A percentile compares a stretch with the other conserved stretches of the same genome.
Evolutionary conservation across 2,329 filamentous ascomycete genomes (phyloP).

Genomic region (Calonectria leucothoes): DNA sequence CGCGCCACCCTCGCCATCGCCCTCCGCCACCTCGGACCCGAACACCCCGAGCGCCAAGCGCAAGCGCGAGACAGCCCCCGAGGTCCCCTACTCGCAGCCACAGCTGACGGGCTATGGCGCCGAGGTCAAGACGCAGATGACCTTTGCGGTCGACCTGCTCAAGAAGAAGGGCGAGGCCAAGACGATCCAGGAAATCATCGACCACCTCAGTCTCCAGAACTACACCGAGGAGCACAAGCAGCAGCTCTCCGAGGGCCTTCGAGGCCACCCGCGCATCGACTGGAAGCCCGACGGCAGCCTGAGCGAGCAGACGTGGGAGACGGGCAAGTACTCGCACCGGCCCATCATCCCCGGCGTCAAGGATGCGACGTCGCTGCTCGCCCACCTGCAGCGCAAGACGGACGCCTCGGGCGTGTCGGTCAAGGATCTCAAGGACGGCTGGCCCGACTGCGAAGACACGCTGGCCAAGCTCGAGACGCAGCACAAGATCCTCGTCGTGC

Average conservation of each 20-base stretch:
- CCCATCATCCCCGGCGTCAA: slow-evolving; percentile 85
- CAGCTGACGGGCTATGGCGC: slow-evolving; percentile 79
- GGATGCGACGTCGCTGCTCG: slow-evolving; percentile 80
- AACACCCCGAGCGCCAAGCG: slow-evolving; percentile 74
- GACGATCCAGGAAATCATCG: slow-evolving; percentile 80
- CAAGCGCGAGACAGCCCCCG: slow-evolving; percentile 66
- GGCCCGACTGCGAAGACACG: slow-evolving; percentile 84
- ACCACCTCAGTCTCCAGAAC: slow-evolving; percentile 79
- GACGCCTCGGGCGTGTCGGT: slow-evolving; percentile 86
- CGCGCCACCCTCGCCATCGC: slow-evolving; percentile 72
- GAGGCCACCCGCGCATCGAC: slow-evolving; percentile 69
- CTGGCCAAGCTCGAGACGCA: slow-evolving; percentile 82
- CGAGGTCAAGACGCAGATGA: slow-evolving; percentile 88
- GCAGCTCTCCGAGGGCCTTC: slow-evolving; percentile 75
- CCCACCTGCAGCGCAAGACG: slow-evolving; percentile 82
- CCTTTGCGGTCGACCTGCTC: slow-evolving; percentile 87
- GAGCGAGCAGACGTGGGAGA: slow-evolving; percentile 74
- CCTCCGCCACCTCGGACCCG: slow-evolving; percentile 66
- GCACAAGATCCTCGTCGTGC: slow-evolving; percentile 84
- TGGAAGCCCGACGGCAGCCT: slow-evolving; percentile 68
- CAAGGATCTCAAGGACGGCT: slow-evolving; percentile 95
- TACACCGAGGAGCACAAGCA: slow-evolving; percentile 71
- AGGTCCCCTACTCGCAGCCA: slow-evolving; percentile 79
- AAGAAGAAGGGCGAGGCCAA: slow-evolving; percentile 77
- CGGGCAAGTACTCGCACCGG: slow-evolving; percentile 83